Evolutionary conservation across 345 rosid genomes (phyloP), one percentile per base, ranked within the genome.

Genomic region (Passiflora organensis): DNA sequence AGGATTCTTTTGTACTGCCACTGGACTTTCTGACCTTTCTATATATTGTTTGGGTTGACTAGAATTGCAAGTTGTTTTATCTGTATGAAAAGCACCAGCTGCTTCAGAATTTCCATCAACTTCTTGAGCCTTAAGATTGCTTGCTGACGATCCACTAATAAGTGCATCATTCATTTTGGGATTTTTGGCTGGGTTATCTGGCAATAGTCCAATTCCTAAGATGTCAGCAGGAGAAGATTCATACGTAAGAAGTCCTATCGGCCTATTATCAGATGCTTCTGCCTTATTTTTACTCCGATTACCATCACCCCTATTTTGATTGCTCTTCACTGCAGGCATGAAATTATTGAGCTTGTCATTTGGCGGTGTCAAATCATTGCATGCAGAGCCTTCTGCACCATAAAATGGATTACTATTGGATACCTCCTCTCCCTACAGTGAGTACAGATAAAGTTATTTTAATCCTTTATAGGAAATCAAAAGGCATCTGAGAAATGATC

Each of bases 81-180:
- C 76, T 59, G 48, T 54, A 56, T 43, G 62, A 61, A 60, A 69
- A 51, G 59, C 69, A 73, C 60, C 59, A 50, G 67, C 59, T 48
- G 65, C 78, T 74, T 75, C 95, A 50, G 75, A 60, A 34, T 60
- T 59, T 60, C 54, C 66, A 25, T 60, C 80, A 69, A 51, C 57
- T 60, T 66, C 73, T 48, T 56, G 70, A 21, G 63, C 57, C 69
- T 76, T 76, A 44, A 63, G 64, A 43, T 72, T 82, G 53, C 60
- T 55, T 21, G 62, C 69, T 57, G 51, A 75, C 53, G 76, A 75
- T 65, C 68, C 45, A 63, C 73, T 70, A 21, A 52, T 49, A 4
- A 48, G 58, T 58, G 58, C 39, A 59, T 60, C 75, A 59, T 59
- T 66, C 34, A 43, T 32, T 65, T 75, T 75, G 20, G 71, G 65